Evolutionary conservation across 1,139 yeast genomes (phyloP).

Genomic region (Kodamaea fungicola): DNA sequence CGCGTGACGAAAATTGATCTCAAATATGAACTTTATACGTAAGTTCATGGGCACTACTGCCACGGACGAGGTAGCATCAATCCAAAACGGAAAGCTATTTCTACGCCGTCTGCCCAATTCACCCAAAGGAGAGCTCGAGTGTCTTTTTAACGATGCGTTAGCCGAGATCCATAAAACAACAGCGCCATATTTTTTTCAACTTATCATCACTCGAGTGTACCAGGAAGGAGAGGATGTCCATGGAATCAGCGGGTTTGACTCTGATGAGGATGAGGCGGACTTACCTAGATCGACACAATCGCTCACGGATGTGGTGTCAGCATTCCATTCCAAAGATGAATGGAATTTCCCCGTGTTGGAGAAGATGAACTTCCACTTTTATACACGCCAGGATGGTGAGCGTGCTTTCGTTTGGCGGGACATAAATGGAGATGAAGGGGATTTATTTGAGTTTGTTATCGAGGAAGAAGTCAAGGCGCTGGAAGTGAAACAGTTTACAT

Average conservation of each 20-base stretch:
- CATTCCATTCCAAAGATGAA: constrained; percentile 51
- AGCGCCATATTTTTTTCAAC: constrained; percentile 62
- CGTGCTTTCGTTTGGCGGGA: constrained; percentile 76
- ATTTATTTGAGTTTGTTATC: constrained; percentile 71
- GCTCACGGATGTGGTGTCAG: constrained; percentile 22
- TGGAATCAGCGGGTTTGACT: constrained; percentile 38
- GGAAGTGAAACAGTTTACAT: constrained; percentile 64
- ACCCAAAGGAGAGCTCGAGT: constrained; percentile 85
- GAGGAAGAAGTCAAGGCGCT: constrained; percentile 55
- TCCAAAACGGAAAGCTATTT: constrained; percentile 79
- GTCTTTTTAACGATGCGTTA: constrained; percentile 73
- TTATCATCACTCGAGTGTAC: constrained; percentile 66
- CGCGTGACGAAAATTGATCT: neutral
- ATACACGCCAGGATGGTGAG: constrained; percentile 28
- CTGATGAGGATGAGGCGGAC: constrained; percentile 53
- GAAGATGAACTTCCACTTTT: constrained; percentile 50
- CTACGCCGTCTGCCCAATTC: constrained; percentile 71
- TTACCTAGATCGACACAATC: constrained; percentile 23
- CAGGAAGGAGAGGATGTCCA: constrained; percentile 57
- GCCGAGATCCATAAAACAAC: constrained; percentile 69
- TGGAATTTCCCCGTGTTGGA: constrained; percentile 66
- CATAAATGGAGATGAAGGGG: constrained; percentile 82
- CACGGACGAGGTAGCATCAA: constrained; percentile 64
- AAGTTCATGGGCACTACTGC: constrained; percentile 61
- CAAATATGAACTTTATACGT: constrained; percentile 70